A percentile compares a stretch with the other conserved stretches of the same genome.
phyloP scores from a whole-genome alignment of 148 eudicot species.

The Fagopyrum tataricum region DNA sequence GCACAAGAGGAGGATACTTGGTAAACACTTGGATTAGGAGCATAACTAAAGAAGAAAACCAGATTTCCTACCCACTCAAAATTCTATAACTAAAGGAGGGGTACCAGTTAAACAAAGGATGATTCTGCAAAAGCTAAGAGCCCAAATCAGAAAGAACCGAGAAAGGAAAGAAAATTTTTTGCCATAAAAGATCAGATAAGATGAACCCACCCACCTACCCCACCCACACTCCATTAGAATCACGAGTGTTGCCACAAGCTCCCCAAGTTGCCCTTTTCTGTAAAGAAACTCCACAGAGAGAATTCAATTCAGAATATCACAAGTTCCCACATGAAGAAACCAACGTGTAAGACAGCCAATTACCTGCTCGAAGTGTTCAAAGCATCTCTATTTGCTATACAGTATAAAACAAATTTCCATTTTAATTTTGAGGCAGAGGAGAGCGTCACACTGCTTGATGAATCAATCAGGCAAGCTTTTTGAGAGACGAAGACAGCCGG shows the following conservation, averaged over 20 bases:
- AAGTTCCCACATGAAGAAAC: conserved; percentile 6
- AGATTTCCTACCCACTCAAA: too few relatives aligned
- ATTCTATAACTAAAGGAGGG: too few relatives aligned
- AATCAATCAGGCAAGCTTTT: conserved; percentile 40
- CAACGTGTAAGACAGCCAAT: conserved; percentile 17
- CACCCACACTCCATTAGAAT: background rate
- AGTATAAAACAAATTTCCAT: conserved; percentile 30
- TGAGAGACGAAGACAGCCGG: conserved; percentile 53
- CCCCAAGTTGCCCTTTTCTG: conserved; percentile 5
- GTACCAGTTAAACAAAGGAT: too few relatives aligned
- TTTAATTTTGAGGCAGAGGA: conserved; percentile 28
- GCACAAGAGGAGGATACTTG: too few relatives aligned
- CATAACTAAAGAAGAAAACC: too few relatives aligned
- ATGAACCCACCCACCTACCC: background rate
- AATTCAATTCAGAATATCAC: background rate
- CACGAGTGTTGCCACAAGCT: background rate
- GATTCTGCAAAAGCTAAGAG: too few relatives aligned
- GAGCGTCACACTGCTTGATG: conserved; percentile 35
- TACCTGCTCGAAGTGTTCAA: conserved; percentile 54
- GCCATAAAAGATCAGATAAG: background rate
- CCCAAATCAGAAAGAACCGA: background rate
- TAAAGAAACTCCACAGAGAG: background rate
- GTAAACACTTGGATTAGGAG: too few relatives aligned
- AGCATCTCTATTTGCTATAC: conserved; percentile 36
- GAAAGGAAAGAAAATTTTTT: background rate